Percentiles rank a stretch among this genome's conserved stretches.
Evolutionary conservation across 768 basidiomycete species (phyloP).

Genomic region (Pisolithus marmoratus): DNA sequence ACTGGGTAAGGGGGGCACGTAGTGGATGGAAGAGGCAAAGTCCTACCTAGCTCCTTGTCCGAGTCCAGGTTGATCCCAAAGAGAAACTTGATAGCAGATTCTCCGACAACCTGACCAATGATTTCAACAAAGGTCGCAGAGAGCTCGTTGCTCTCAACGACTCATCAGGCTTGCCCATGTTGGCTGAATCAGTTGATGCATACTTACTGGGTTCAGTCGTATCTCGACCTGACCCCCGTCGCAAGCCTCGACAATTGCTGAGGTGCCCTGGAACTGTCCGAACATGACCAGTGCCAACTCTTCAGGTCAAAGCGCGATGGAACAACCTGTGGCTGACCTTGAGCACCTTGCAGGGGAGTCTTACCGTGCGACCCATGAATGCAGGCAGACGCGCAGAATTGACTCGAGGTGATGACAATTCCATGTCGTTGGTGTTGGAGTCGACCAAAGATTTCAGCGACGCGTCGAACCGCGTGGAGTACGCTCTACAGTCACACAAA

Average conservation of each 20-base stretch:
- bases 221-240: constrained; percentile 63
- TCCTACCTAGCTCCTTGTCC: constrained; percentile 51
- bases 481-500: too few relatives aligned
- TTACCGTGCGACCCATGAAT: constrained; percentile 49
- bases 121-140: constrained; percentile 59
- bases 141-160: constrained; percentile 37
- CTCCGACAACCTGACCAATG: constrained; percentile 53
- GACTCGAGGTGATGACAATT: constrained; percentile 43
- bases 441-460: too few relatives aligned
- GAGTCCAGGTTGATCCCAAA: constrained; percentile 48
- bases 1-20: constrained; percentile 4
- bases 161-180: not conserved
- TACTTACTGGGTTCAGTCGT: constrained; percentile 35
- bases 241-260: constrained; percentile 54
- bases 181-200: not conserved
- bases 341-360: constrained; percentile 57
- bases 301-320: not conserved
- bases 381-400: constrained; percentile 54
- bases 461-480: too few relatives aligned
- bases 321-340: constrained; percentile 32
- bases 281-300: not conserved
- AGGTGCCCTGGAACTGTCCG: constrained; percentile 35
- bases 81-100: constrained; percentile 53
- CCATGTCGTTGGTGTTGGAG: constrained; percentile 13
- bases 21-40: not conserved